Conservation (phyloP, 192 early-diverging fungal species). For the Coemansia sp. region DNA sequence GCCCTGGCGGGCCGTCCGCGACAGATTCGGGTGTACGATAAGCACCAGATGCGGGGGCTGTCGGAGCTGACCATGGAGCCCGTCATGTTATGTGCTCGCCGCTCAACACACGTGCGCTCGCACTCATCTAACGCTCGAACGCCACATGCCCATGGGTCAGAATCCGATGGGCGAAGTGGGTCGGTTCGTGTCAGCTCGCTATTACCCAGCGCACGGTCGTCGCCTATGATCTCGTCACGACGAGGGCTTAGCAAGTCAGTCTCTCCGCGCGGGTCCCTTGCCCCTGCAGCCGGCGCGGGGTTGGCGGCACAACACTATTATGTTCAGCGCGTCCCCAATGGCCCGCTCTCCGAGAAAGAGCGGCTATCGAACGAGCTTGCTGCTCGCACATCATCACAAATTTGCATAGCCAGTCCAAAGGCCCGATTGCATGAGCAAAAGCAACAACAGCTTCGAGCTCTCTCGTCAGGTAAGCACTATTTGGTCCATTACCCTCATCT, state of each 20-base stretch:
- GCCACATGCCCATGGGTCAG: conserved; percentile 18
- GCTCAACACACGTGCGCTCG: conserved; percentile 11
- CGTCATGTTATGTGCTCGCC: conserved; percentile 7
- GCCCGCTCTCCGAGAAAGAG: conserved; percentile 11
- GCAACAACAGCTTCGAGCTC: conserved; percentile 9
- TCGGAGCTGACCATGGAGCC: conserved; percentile 43
- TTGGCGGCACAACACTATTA: conserved; percentile 38
- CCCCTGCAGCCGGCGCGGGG: conserved; percentile 2
- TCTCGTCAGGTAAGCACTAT: conserved; percentile 33
- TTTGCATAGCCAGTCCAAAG: conserved; percentile 43
- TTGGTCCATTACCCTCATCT: no score
- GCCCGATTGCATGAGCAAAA: conserved; percentile 22
- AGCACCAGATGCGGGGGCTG: conserved; percentile 24
- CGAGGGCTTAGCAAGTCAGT: conserved; percentile 16
- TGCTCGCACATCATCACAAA: conserved; percentile 28
- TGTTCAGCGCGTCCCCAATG: conserved; percentile 31
- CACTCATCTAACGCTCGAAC: conserved; percentile 18
- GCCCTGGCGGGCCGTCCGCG: not conserved
- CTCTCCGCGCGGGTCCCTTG: conserved; percentile 13
- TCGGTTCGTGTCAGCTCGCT: conserved; percentile 47
- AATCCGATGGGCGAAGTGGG: conserved; percentile 36
- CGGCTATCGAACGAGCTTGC: conserved; percentile 6
- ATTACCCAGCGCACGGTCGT: conserved; percentile 31
- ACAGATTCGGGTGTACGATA: conserved; percentile 29
- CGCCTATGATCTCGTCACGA: conserved; percentile 14